Percentiles rank a stretch among this genome's conserved stretches.
phyloP scores from a whole-genome alignment of 2,329 filamentous ascomycete genomes.

The Alternaria panax region DNA sequence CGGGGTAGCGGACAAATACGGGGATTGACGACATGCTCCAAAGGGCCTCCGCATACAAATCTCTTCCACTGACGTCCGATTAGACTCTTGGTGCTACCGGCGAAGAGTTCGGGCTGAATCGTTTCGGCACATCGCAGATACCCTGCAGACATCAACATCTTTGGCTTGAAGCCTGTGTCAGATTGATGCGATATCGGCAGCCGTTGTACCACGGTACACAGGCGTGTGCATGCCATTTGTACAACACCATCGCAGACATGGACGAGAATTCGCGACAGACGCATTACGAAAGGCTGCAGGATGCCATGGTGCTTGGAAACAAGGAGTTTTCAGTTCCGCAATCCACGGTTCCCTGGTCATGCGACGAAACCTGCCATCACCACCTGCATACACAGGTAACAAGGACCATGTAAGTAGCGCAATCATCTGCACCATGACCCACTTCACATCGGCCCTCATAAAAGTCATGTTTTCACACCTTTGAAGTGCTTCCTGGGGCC shows the following conservation, averaged over 20 bases:
- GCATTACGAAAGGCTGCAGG: background rate
- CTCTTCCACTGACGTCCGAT: constrained; percentile 15
- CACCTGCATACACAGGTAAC: too few species aligned
- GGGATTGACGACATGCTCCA: background rate
- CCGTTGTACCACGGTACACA: constrained; percentile 13
- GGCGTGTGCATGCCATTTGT: background rate
- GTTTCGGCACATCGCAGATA: constrained; percentile 8
- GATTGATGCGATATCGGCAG: constrained; percentile 27
- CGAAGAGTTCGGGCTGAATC: constrained; percentile 3
- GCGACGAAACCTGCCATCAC: background rate
- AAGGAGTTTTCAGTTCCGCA: background rate
- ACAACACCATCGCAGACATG: background rate
- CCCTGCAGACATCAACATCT: constrained; percentile 13
- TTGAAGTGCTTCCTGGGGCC: background rate
- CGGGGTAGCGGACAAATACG: constrained; percentile 4
- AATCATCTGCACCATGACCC: background rate
- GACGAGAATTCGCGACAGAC: background rate
- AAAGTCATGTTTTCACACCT: background rate
- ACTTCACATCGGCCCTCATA: background rate
- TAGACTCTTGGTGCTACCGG: constrained; percentile 14
- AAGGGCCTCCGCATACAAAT: background rate
- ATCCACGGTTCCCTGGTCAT: background rate
- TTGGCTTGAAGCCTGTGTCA: constrained; percentile 11
- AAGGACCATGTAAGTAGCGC: background rate
- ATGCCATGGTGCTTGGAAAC: background rate